phyloP scores from a whole-genome alignment of 768 basidiomycete species.

The Russula sp. region DNA sequence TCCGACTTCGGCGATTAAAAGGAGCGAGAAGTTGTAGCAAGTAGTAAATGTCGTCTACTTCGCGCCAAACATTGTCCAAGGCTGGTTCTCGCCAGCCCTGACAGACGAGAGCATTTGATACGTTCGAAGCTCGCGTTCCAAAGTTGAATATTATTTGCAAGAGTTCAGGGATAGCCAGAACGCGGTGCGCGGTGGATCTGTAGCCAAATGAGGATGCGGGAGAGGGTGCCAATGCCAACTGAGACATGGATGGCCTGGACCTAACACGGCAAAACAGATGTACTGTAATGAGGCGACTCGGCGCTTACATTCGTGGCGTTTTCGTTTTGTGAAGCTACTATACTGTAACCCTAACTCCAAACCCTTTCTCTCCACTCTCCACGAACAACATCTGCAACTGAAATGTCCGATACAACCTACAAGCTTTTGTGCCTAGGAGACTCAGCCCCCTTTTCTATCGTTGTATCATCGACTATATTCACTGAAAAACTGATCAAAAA shows the following conservation, averaged over 20 bases:
- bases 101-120: conserved; percentile 25
- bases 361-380: no score
- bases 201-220: conserved; percentile 3
- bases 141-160: conserved; percentile 25
- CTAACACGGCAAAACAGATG: no score
- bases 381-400: no score
- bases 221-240: not conserved
- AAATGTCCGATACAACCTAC: no score
- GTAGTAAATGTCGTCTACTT: conserved; percentile 25
- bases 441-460: no score
- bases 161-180: conserved; percentile 28
- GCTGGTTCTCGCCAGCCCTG: conserved; percentile 24
- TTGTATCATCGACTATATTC: no score
- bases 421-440: no score
- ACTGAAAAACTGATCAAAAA: no score
- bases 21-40: conserved; percentile 22
- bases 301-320: no score
- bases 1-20: not conserved
- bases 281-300: no score
- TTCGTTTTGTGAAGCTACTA: no score
- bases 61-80: conserved; percentile 26
- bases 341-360: no score
- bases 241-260: not conserved
- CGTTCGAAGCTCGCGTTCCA: conserved; percentile 22
- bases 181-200: conserved; percentile 29